Percentiles rank a stretch among this genome's conserved stretches.
These are phyloP conservation scores for Corylus americana DNA, from an alignment of 306 rosid species.

Conservation along the genomic window DNA sequence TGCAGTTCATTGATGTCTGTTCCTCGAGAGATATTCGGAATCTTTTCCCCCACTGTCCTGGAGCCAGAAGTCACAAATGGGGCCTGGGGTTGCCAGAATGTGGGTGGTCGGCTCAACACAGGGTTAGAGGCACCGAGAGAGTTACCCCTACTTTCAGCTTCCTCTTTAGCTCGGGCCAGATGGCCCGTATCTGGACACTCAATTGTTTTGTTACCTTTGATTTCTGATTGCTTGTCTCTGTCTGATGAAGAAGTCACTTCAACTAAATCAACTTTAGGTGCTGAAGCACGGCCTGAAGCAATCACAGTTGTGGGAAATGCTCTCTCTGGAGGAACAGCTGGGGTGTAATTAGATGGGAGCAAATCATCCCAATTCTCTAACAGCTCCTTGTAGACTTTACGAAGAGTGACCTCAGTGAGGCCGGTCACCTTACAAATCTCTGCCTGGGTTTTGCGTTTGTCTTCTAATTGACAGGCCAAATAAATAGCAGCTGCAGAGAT, in stretches of 20 bases:
- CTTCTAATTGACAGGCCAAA: slow-evolving; percentile 98
- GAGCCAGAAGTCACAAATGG: slow-evolving; percentile 40
- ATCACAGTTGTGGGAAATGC: slow-evolving; percentile 92
- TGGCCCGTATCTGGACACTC: slow-evolving; percentile 51
- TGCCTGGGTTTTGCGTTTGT: slow-evolving; percentile 95
- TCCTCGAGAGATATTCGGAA: slow-evolving; percentile 46
- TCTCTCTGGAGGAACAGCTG: slow-evolving; percentile 98
- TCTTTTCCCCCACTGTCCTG: slow-evolving; percentile 25
- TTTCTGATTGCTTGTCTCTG: slow-evolving; percentile 60
- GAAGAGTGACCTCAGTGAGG: slow-evolving; percentile 91
- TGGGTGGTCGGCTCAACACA: slow-evolving; percentile 39
- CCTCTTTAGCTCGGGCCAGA: slow-evolving; percentile 54
- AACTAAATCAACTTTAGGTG: slow-evolving; percentile 58
- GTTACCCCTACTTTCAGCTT: slow-evolving; percentile 51
- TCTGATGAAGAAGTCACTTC: slow-evolving; percentile 51
- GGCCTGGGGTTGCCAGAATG: slow-evolving; percentile 60
- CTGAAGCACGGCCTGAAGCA: slow-evolving; percentile 71
- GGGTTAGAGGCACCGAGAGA: slow-evolving; percentile 37
- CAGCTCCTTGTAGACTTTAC: slow-evolving; percentile 94
- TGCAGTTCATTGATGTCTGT: slow-evolving; percentile 52
- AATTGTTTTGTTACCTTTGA: slow-evolving; percentile 46
- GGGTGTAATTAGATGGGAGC: slow-evolving; percentile 91
- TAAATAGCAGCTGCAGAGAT: slow-evolving; percentile 96
- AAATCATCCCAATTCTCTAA: slow-evolving; percentile 98
- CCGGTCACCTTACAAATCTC: slow-evolving; percentile 98